These are phyloP conservation scores for Harrya chromipes DNA, from an alignment of 768 basidiomycete species.

Conservation along the genomic window DNA sequence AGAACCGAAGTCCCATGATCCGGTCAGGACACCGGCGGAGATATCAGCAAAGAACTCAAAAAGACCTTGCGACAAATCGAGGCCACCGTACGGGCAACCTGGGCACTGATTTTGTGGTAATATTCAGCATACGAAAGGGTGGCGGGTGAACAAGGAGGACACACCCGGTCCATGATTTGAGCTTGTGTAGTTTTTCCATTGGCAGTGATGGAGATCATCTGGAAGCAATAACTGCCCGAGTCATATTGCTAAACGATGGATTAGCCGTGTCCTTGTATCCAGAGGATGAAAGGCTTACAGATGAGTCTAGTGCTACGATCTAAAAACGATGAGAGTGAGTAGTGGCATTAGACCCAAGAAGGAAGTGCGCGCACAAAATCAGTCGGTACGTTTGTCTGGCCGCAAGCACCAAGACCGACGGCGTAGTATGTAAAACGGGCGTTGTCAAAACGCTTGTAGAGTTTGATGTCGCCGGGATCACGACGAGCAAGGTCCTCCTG, in stretches of 20 bases:
- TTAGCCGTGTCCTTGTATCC: constrained; percentile 2
- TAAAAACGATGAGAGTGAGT: constrained; percentile 21
- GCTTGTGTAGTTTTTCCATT: constrained; percentile 58
- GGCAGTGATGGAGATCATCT: constrained; percentile 58
- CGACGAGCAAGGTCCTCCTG: constrained; percentile 24
- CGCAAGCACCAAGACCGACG: constrained; percentile 45
- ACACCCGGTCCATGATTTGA: constrained; percentile 59
- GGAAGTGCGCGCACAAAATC: constrained; percentile 34
- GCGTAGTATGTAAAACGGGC: constrained; percentile 38
- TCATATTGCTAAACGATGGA: constrained; percentile 48
- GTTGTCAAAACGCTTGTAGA: constrained; percentile 21
- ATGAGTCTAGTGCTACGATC: constrained; percentile 50
- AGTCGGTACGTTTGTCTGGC: constrained; percentile 20
- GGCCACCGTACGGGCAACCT: constrained; percentile 59
- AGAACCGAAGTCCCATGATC: constrained; percentile 50
- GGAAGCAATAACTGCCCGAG: constrained; percentile 51
- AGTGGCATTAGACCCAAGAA: not conserved
- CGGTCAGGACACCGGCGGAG: constrained; percentile 52
- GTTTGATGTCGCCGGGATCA: constrained; percentile 20
- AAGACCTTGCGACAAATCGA: constrained; percentile 67
- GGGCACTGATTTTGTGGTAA: constrained; percentile 48
- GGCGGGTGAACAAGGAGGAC: constrained; percentile 1
- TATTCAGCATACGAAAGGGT: not conserved
- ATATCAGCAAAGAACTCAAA: constrained; percentile 57
- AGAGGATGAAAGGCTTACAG: constrained; percentile 11